Conservation (phyloP, 2,329 filamentous ascomycete species). For the Stachybotrys chartarum region DNA sequence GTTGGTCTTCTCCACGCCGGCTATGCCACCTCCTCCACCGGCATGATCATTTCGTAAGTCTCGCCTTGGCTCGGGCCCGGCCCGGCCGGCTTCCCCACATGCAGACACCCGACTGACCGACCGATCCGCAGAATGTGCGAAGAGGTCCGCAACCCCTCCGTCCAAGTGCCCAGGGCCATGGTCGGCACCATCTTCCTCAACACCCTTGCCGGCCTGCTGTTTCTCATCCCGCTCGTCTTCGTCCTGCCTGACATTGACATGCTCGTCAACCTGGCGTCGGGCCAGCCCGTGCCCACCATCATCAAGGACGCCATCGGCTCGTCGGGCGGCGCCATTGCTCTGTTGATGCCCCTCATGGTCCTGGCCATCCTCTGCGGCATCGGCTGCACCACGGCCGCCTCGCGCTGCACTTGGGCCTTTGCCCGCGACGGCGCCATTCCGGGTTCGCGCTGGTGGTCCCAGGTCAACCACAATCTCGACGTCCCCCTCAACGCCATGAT, state of each 20-base stretch:
- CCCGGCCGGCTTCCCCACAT: neutral
- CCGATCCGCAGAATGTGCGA: constrained; percentile 56
- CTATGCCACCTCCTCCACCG: constrained; percentile 68
- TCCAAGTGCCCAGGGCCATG: constrained; percentile 68
- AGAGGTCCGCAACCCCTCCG: constrained; percentile 58
- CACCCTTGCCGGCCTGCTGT: constrained; percentile 57
- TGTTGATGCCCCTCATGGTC: constrained; percentile 58
- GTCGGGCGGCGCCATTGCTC: constrained; percentile 52
- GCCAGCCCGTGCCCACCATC: constrained; percentile 59
- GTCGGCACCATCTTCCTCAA: constrained; percentile 61
- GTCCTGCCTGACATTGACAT: constrained; percentile 56
- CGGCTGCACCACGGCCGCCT: constrained; percentile 62
- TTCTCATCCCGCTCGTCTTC: constrained; percentile 62
- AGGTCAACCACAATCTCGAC: constrained; percentile 54
- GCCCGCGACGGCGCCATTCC: constrained; percentile 64
- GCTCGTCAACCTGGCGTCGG: constrained; percentile 45
- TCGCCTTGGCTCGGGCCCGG: neutral
- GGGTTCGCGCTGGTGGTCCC: constrained; percentile 52
- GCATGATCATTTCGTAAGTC: constrained; percentile 71
- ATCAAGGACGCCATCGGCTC: constrained; percentile 55
- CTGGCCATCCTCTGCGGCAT: constrained; percentile 61
- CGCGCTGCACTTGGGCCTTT: constrained; percentile 63
- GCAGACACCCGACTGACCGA: constrained; percentile 5
- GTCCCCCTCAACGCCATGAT: constrained; percentile 67
- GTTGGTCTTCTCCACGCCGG: constrained; percentile 66